phyloP scores from a whole-genome alignment of 192 early-diverging fungal genomes.

The Glomus cerebriforme region DNA sequence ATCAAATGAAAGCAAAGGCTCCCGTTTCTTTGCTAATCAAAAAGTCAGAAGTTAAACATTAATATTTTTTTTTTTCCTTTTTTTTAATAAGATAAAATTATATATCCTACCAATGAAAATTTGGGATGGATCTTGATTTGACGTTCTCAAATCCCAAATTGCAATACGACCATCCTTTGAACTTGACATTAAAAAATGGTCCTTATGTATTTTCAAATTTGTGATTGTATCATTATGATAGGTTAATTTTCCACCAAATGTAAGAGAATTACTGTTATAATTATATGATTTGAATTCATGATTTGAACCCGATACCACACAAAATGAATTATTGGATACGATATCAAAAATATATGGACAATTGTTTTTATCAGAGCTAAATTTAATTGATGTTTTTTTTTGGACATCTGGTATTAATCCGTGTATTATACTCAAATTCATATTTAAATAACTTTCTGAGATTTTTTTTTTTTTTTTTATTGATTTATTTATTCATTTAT shows the following conservation, averaged over 20 bases:
- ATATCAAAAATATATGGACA: constrained; percentile 58
- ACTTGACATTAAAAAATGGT: constrained; percentile 59
- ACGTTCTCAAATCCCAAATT: constrained; percentile 68
- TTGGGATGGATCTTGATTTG: constrained; percentile 51
- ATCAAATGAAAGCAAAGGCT: constrained; percentile 55
- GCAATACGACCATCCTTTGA: constrained; percentile 66
- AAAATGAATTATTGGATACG: constrained; percentile 41
- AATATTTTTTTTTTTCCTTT: too few relatives aligned
- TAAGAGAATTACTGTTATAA: constrained; percentile 51
- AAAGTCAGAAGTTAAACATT: not conserved
- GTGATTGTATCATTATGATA: constrained; percentile 66
- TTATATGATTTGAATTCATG: constrained; percentile 69
- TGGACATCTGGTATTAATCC: not conserved
- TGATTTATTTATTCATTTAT: too few relatives aligned
- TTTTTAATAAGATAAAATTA: constrained; percentile 15
- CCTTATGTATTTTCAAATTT: constrained; percentile 59
- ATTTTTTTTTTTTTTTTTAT: too few relatives aligned
- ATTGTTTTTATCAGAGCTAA: not conserved
- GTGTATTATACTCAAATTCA: not conserved
- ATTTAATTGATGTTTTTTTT: not conserved
- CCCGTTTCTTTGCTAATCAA: constrained; percentile 31
- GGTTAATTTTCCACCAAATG: constrained; percentile 46
- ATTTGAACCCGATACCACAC: constrained; percentile 63
- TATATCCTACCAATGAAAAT: constrained; percentile 53
- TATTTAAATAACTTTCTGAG: not conserved